Conservation (phyloP, 108 stramenopile genomes). For the Cyclotella distinguenda region DNA sequence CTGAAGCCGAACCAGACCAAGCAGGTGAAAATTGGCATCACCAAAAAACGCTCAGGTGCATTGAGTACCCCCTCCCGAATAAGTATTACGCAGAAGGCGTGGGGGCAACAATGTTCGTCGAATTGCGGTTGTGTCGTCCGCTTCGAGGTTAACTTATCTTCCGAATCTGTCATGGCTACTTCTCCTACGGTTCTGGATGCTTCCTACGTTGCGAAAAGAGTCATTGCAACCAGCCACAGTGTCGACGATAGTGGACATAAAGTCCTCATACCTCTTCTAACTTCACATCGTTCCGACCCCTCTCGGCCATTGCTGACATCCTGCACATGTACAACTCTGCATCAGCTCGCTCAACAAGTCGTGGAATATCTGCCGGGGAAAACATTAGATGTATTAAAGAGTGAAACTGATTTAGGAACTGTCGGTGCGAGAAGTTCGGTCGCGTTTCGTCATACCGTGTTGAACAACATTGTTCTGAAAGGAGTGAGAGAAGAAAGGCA, state of each 20-base stretch:
- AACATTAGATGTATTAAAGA: conserved; percentile 40
- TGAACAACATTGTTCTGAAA: conserved; percentile 41
- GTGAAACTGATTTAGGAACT: conserved; percentile 51
- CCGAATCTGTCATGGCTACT: background rate
- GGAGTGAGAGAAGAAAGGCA: conserved; percentile 23
- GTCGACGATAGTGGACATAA: background rate
- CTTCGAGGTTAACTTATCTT: conserved; percentile 61
- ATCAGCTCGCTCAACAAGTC: conserved; percentile 53
- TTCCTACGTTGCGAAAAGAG: conserved; percentile 66
- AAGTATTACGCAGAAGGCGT: conserved; percentile 28
- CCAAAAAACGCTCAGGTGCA: background rate
- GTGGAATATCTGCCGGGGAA: conserved; percentile 45
- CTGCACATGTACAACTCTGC: conserved; percentile 72
- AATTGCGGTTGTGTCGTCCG: conserved; percentile 79
- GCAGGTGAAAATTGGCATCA: background rate
- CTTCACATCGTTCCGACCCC: conserved; percentile 22
- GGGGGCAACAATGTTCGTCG: conserved; percentile 80
- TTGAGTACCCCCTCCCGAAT: background rate
- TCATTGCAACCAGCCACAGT: conserved; percentile 38
- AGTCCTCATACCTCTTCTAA: conserved; percentile 40
- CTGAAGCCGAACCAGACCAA: background rate
- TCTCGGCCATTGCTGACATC: conserved; percentile 59
- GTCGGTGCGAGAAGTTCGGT: conserved; percentile 50
- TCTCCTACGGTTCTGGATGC: conserved; percentile 39
- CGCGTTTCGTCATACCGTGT: conserved; percentile 69